Evolutionary conservation across 345 rosid species (phyloP), one percentile per base, ranked within the genome.

Genomic region (Nephelium lappaceum): DNA sequence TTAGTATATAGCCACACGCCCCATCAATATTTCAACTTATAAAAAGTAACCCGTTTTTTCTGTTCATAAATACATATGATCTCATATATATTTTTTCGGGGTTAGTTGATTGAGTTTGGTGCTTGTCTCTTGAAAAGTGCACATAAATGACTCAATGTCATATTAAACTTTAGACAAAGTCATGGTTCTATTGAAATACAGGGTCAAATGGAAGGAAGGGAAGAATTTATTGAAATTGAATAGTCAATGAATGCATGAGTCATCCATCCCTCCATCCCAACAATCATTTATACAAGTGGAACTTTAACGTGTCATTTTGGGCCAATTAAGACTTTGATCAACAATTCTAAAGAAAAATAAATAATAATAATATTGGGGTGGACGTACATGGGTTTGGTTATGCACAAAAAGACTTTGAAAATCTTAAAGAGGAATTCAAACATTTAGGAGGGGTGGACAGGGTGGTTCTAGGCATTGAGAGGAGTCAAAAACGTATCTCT

Each of bases 211-310:
- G 5, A 1, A 41, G 14, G 67, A 21, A 51, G 7, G 57, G 27
- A 45, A 45, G 64, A 60, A 63, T 25, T 16, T 27, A 66, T 76
- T 75, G 72, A 76, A 38, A 49, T 19, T 66, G 64, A 51, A 67
- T 3, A 21, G 57, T 15, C 51, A 51, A 16, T 3, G 65, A 4
- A n/a, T 75, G 55, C 60, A 42, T 8, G 51, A 16, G 51, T 31
- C 72, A 65, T 18, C 64, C 19, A 36, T 36, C 60, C 19, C 41
- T 36, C 42, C 27, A 24, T 14, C 1, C 38, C 41, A 14, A 43
- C 49, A 71, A 63, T 74, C 69, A 63, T 74, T 74, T 10, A 63
- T 16, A 63, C 25, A 18, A 18, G 70, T 45, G 43, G 16, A 43
- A 45, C 70, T 49, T 11, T 19, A 27, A 25, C 70, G 36, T 63